These are phyloP conservation scores for Anthracocystis setariae DNA, from an alignment of 1,284 basidiomycete species.

Conservation along the genomic window DNA sequence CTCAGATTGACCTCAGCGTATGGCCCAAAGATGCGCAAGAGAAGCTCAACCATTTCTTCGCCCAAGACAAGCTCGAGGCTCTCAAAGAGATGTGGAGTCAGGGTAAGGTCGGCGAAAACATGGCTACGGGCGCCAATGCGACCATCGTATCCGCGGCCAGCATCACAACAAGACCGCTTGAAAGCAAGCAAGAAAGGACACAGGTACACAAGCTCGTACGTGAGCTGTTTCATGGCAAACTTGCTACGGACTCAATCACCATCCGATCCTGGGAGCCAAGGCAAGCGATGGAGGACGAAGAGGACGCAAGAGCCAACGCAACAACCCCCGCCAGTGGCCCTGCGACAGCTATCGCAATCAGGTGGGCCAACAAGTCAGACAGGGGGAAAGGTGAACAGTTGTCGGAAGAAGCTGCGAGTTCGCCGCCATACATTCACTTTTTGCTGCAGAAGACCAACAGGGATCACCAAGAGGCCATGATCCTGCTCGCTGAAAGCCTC, in stretches of 20 bases:
- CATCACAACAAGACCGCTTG: constrained; percentile 75
- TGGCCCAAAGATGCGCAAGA: constrained; percentile 37
- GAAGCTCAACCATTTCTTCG: constrained; percentile 34
- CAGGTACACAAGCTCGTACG: constrained; percentile 84
- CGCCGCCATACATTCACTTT: constrained; percentile 88
- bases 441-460: constrained; percentile 97
- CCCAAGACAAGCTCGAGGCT: constrained; percentile 12
- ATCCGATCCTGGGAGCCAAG: constrained; percentile 36
- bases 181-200: constrained; percentile 82
- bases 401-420: constrained; percentile 69
- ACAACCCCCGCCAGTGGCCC: neutral
- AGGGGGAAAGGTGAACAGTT: constrained; percentile 66
- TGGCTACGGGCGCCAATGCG: constrained; percentile 35
- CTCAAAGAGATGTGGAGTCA: constrained; percentile 33
- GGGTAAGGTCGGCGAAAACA: constrained; percentile 13
- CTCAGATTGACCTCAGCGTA: constrained; percentile 2
- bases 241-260: constrained; percentile 77
- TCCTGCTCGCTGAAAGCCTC: constrained; percentile 74
- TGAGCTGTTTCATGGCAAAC: constrained; percentile 80
- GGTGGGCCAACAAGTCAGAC: constrained; percentile 73
- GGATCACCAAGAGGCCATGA: constrained; percentile 93
- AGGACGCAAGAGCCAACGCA: constrained; percentile 34
- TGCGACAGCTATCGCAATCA: constrained; percentile 74
- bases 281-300: constrained; percentile 28
- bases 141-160: constrained; percentile 30